These are phyloP conservation scores for Rhizophagus prolifer DNA, from an alignment of 192 early-diverging fungal species.

Conservation along the genomic window DNA sequence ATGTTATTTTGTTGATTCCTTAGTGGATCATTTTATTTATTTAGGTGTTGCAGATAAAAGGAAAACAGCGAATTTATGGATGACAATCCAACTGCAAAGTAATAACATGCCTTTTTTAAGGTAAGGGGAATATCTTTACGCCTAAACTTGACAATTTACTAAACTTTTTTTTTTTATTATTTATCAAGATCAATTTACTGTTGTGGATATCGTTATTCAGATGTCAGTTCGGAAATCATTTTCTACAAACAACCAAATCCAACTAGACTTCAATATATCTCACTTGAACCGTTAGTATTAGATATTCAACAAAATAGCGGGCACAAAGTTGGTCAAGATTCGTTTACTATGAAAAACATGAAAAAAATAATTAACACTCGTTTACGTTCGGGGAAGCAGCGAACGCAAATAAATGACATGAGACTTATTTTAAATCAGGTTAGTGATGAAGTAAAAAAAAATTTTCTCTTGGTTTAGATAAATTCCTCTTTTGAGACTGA, in stretches of 20 bases:
- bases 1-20: neutral
- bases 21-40: neutral
- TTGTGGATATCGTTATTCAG: slow-evolving; percentile 40
- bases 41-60: slow-evolving; percentile 35
- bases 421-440: slow-evolving; percentile 57
- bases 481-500: slow-evolving; percentile 63
- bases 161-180: neutral
- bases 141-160: neutral
- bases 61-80: slow-evolving; percentile 42
- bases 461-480: slow-evolving; percentile 44
- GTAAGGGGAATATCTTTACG: slow-evolving; percentile 6
- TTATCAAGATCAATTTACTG: slow-evolving; percentile 35
- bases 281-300: slow-evolving; percentile 62
- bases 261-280: slow-evolving; percentile 61
- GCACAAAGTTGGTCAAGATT: slow-evolving; percentile 33
- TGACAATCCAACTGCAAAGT: slow-evolving; percentile 41
- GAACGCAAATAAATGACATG: slow-evolving; percentile 41
- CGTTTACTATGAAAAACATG: slow-evolving; percentile 39
- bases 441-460: neutral
- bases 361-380: slow-evolving; percentile 40
- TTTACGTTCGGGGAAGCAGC: slow-evolving; percentile 24
- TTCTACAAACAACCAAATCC: slow-evolving; percentile 62
- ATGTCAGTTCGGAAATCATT: slow-evolving; percentile 51
- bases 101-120: slow-evolving; percentile 44
- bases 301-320: slow-evolving; percentile 57